Base-by-base conservation (phyloP, 2,329 filamentous ascomycete genomes). In the Hypoxylon sp. region DNA sequence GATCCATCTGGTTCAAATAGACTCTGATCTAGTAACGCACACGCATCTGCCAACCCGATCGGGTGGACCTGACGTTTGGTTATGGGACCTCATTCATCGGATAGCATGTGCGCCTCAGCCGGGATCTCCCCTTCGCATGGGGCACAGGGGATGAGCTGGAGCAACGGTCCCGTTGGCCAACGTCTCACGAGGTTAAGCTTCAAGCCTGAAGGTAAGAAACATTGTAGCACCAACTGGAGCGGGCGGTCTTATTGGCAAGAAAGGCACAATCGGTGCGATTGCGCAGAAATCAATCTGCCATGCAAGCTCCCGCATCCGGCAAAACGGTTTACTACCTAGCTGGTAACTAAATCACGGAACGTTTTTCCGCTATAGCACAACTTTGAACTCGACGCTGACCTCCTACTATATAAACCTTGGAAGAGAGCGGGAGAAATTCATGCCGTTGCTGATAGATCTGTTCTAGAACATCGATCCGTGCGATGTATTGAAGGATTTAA, bases 241-340 rank as follows among this genome's bases (percentile, higher is more conserved):
- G 20, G 20, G 26, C n/a, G 22, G 46, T 8, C 4, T 20, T n/a
- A 48, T 55, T 40, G 61, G 44, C 22, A 28, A 65, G 50, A 54
- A 22, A 54, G 14, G 57, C 16, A 33, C 4, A 50, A 2, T 46
- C 36, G 58, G 32, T 50, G 26, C 50, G 59, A 48, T 56, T 56
- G 49, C 50, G 54, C 40, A 52, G 26, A 54, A 50, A 52, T 53
- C 50, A 49, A 63, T 56, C 50, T 56, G 38, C 42, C 30, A 57
- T 60, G 50, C 50, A 51, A 48, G 56, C 11, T 53, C 53, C 58
- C 49, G 56, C 33, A 61, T 65, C 65, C 65, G 65, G 65, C 54
- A 65, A 67, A 65, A 65, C 61, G 65, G 56, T 67, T 61, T n/a
- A n/a, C n/a, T n/a, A n/a, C n/a, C n/a, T n/a, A 45, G 45, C 53